A percentile compares a stretch with the other conserved stretches of the same genome.
phyloP scores from a whole-genome alignment of 768 basidiomycete genomes.

The Pulveroboletus sp. region DNA sequence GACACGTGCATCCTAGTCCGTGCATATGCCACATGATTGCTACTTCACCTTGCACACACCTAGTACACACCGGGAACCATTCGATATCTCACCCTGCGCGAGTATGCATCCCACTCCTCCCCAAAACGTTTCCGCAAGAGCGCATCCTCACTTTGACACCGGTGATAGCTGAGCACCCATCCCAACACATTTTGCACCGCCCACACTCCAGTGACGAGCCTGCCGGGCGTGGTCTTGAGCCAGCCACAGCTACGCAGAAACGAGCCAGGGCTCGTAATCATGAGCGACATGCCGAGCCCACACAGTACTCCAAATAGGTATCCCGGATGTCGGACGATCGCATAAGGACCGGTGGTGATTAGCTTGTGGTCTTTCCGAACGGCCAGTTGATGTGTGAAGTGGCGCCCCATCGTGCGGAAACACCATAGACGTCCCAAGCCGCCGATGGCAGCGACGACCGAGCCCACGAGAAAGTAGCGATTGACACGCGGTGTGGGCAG shows the following conservation, averaged over 20 bases:
- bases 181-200: slow-evolving; percentile 19
- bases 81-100: slow-evolving; percentile 21
- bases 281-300: slow-evolving; percentile 28
- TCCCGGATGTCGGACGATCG: slow-evolving; percentile 34
- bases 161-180: slow-evolving; percentile 26
- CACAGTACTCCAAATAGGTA: slow-evolving; percentile 27
- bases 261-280: slow-evolving; percentile 30
- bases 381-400: slow-evolving; percentile 35
- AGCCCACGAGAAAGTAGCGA: slow-evolving; percentile 29
- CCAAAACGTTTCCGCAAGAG: slow-evolving; percentile 19
- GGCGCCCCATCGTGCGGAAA: slow-evolving; percentile 29
- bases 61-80: slow-evolving; percentile 28
- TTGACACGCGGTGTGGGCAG: slow-evolving; percentile 20
- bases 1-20: too few relatives aligned
- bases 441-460: slow-evolving; percentile 25
- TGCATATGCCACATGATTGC: background rate
- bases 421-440: slow-evolving; percentile 34
- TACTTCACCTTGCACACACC: background rate
- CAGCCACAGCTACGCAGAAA: slow-evolving; percentile 24
- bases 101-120: slow-evolving; percentile 23
- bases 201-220: slow-evolving; percentile 26
- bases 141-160: slow-evolving; percentile 26
- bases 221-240: slow-evolving; percentile 19
- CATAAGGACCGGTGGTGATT: slow-evolving; percentile 33
- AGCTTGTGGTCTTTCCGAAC: slow-evolving; percentile 29